Evolutionary conservation across 345 rosid genomes (phyloP).

Genomic region (Corymbia maculata): DNA sequence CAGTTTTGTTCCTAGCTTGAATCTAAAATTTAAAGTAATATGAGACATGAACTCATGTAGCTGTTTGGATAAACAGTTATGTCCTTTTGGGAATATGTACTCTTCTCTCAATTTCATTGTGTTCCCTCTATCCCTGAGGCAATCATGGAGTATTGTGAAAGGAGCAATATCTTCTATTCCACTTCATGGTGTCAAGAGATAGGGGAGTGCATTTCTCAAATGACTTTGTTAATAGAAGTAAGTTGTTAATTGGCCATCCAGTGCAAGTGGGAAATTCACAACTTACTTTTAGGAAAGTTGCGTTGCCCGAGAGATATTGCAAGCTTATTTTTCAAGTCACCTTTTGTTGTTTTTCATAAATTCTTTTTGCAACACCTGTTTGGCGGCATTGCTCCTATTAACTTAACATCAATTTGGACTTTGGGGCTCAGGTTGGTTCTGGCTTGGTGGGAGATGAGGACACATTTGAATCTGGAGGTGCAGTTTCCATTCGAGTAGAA

Average conservation of each 20-base stretch:
- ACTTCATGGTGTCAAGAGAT: neutral
- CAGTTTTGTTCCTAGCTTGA: neutral
- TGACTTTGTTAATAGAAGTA: neutral
- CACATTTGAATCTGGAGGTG: conserved; percentile 50
- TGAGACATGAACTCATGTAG: neutral
- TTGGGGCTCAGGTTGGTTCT: conserved; percentile 53
- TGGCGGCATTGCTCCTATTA: neutral
- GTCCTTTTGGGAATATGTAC: neutral
- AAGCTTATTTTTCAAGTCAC: neutral
- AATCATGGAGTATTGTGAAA: neutral
- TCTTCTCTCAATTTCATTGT: neutral
- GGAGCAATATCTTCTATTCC: neutral
- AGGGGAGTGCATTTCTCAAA: neutral
- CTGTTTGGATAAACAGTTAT: neutral
- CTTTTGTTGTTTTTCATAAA: neutral
- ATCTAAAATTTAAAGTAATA: neutral
- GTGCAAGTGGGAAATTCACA: neutral
- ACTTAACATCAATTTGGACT: neutral
- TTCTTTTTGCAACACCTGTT: neutral
- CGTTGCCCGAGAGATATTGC: neutral
- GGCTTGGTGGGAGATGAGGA: conserved; percentile 93
- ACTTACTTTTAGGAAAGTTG: neutral
- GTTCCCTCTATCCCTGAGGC: neutral
- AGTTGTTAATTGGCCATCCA: neutral
- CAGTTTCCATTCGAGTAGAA: conserved; percentile 59